A percentile compares a stretch with the other conserved stretches of the same genome.
These are phyloP conservation scores for Debaryomyces nepalensis DNA, from an alignment of 1,139 yeast species.

Conservation along the genomic window DNA sequence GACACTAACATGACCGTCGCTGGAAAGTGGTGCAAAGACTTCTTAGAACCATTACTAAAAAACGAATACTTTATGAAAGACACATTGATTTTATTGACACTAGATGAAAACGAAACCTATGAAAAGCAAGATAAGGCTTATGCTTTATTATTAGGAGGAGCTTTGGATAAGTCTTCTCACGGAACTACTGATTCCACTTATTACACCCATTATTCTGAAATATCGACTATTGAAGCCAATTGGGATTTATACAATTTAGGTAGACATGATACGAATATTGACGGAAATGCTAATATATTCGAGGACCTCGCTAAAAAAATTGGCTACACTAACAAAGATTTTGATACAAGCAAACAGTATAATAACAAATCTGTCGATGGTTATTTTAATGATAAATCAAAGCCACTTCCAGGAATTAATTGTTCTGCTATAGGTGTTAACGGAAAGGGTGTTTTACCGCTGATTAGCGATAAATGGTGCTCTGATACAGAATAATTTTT, in stretches of 20 bases:
- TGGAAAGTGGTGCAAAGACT: constrained; percentile 47
- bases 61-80: constrained; percentile 49
- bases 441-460: constrained; percentile 36
- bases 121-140: constrained; percentile 45
- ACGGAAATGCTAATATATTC: constrained; percentile 44
- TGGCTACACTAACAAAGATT: constrained; percentile 33
- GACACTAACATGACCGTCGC: constrained; percentile 48
- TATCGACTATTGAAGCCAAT: constrained; percentile 50
- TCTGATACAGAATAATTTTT: too few species aligned
- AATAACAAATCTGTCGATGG: constrained; percentile 45
- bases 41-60: constrained; percentile 43
- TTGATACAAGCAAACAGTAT: constrained; percentile 38
- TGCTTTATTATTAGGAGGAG: constrained; percentile 51
- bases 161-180: constrained; percentile 38
- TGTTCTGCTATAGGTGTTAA: constrained; percentile 40
- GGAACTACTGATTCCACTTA: constrained; percentile 48
- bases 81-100: constrained; percentile 48
- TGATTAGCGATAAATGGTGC: constrained; percentile 27
- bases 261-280: constrained; percentile 24
- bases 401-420: constrained; percentile 43
- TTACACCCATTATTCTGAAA: constrained; percentile 53
- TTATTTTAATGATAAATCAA: constrained; percentile 34
- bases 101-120: constrained; percentile 51
- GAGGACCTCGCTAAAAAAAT: constrained; percentile 39
- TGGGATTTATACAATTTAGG: constrained; percentile 52